Percentiles rank a stretch among this genome's conserved stretches.
These are phyloP conservation scores for Ochetophila trinervis DNA, from an alignment of 306 rosid species.

Conservation along the genomic window DNA sequence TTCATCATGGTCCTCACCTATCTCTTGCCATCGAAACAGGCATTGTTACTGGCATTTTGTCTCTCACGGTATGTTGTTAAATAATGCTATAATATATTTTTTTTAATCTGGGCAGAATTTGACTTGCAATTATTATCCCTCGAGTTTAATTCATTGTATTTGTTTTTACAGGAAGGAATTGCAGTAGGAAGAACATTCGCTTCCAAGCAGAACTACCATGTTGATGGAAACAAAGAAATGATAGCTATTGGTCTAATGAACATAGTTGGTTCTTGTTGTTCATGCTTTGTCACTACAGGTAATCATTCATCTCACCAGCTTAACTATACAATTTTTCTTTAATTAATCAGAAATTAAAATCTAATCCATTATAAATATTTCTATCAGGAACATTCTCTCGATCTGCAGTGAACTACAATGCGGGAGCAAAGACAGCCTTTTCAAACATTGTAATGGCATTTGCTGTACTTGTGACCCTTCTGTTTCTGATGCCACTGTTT, in stretches of 20 bases:
- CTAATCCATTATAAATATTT: neutral
- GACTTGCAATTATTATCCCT: neutral
- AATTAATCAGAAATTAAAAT: neutral
- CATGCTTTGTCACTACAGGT: slow-evolving; percentile 9
- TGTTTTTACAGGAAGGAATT: slow-evolving; percentile 9
- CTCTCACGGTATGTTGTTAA: neutral
- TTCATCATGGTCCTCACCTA: neutral
- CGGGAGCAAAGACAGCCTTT: slow-evolving; percentile 7
- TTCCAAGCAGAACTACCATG: neutral
- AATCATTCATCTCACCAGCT: too few relatives aligned
- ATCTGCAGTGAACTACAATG: slow-evolving; percentile 6
- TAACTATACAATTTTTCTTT: neutral
- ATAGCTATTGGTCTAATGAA: slow-evolving; percentile 7
- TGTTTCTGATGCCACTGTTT: slow-evolving; percentile 11
- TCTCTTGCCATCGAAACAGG: slow-evolving; percentile 1
- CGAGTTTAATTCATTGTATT: neutral
- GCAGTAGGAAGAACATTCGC: slow-evolving; percentile 21
- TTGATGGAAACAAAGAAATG: slow-evolving; percentile 20
- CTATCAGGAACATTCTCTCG: neutral
- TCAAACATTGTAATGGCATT: slow-evolving; percentile 1
- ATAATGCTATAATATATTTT: neutral
- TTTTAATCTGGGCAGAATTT: neutral
- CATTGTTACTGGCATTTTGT: slow-evolving; percentile 3
- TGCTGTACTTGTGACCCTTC: slow-evolving; percentile 1
- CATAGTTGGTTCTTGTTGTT: slow-evolving; percentile 5